Evolutionary conservation across 2,329 filamentous ascomycete species (phyloP).

Genomic region (Ceratocystis variospora): DNA sequence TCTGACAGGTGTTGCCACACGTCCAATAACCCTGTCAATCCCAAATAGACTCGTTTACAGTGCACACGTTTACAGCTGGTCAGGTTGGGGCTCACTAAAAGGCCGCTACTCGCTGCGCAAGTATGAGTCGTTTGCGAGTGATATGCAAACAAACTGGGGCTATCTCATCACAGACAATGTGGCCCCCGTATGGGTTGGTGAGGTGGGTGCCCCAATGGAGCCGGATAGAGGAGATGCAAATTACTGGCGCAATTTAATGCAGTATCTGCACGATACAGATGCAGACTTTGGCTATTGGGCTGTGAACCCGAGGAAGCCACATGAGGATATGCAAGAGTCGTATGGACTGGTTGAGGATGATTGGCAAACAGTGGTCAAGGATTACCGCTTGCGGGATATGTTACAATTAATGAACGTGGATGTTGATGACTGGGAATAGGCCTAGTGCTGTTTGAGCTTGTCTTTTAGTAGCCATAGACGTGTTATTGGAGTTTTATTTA

Average conservation of each 20-base stretch:
- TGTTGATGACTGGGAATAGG: slow-evolving; percentile 14
- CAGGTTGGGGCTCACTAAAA: slow-evolving; percentile 49
- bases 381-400: slow-evolving; percentile 51
- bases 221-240: slow-evolving; percentile 44
- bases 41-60: slow-evolving; percentile 49
- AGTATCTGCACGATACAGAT: slow-evolving; percentile 42
- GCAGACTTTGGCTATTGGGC: slow-evolving; percentile 60
- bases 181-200: slow-evolving; percentile 53
- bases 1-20: slow-evolving; percentile 39
- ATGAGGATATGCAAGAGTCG: slow-evolving; percentile 41
- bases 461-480: background rate
- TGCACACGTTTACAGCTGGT: slow-evolving; percentile 56
- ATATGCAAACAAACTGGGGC: slow-evolving; percentile 53
- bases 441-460: background rate
- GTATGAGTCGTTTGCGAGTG: slow-evolving; percentile 47
- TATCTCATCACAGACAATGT: slow-evolving; percentile 38
- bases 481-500: background rate
- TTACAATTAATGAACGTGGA: slow-evolving; percentile 35
- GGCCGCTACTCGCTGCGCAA: slow-evolving; percentile 46
- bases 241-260: slow-evolving; percentile 52
- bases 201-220: slow-evolving; percentile 45
- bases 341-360: slow-evolving; percentile 50
- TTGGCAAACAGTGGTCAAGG: slow-evolving; percentile 48
- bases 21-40: slow-evolving; percentile 45
- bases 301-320: slow-evolving; percentile 51